Base-by-base conservation (phyloP, 148 eudicot genomes). In the Selenicereus undatus region DNA sequence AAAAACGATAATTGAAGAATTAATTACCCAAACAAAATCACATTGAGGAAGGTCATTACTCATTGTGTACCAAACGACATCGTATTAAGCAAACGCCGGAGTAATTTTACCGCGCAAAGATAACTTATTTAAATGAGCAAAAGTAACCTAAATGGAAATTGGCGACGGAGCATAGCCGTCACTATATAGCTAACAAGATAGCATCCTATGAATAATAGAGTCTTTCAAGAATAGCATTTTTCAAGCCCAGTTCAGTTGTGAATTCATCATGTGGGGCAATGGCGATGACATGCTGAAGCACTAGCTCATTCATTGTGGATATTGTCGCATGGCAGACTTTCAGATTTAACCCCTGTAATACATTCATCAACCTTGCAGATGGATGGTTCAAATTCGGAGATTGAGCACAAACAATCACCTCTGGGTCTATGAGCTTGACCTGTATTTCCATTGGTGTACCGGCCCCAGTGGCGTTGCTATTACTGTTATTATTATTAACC, bases 221-320 rank as follows among this genome's bases (percentile, higher is more conserved):
- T 29, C 81, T 80, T 22, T 39, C 39, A 35, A 78, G 82, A 72
- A 88, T 79, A 51, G 85, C 88, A 73, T 81, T 39, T 56, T 52
- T 82, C 64, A 84, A 65, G 27, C 66, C 83, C 17, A 80, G 83
- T 62, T 86, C 85, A 62, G 51, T 72, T 8, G 73, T 17, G 42
- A 80, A 62, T 18, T 73, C 71, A 14, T 79, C 81, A 62, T 75
- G 13, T 20, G 84, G 86, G 79, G 76, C 77, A 65, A 56, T 62
- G n/a, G 84, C 80, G 7, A 86, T 76, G 48, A 88, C 80, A 68
- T 84, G 83, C 73, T 90, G 90, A 58, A 86, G 81, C 81, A 89
- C 76, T 27, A 84, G 30, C 4, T 87, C 83, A 52, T 84, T 81
- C 16, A 87, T 82, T 11, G 74, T 82, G 0, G 91, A 87, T 17